Evolutionary conservation across 345 rosid genomes (phyloP), one percentile per base, ranked within the genome.

Genomic region (Aquilaria malaccensis): DNA sequence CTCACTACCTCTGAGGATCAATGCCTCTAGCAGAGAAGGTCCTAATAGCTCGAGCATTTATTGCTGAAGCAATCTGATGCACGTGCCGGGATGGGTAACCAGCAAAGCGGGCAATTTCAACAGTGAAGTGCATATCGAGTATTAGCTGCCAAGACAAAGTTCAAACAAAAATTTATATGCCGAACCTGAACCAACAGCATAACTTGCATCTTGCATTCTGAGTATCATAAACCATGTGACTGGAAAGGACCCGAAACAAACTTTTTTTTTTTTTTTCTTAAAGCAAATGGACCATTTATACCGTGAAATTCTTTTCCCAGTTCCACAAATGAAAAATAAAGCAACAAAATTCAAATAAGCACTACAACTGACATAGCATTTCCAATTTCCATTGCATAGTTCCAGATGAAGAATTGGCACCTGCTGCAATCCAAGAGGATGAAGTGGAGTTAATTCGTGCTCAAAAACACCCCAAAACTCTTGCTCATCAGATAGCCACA

Each of bases 121-220:
- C 96, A n/a, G 99, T 94, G 79, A 94, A 94, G 73, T 90, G 96
- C 99, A 94, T 94, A 68, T 94, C 97, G 13, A 94, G 96, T 60
- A 94, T 88, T 67, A 94, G 82, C 99, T 88, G 96, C 72, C 77
- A 74, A 56, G 64, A 66, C 50, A 65, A 58, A 62, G 37, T 63
- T 11, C 33, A 2, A 47, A 41, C 7, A 62, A 33, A 61, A 31
- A 22, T 52, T 29, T n/a, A 41, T 2, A 11, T 13, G 41, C 9
- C 22, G 12, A 49, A 51, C 32, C 46, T 9, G 29, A 9, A 52
- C 43, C 43, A 37, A 37, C 43, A 3, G 43, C 43, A 37, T 5
- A 37, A 37, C 22, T 22, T 22, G 43, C 43, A 37, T 37, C 7
- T 9, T 37, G 43, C 43, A 37, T 37, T 9, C 43, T 22, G 22